Base-by-base conservation (phyloP, 495 filamentous ascomycete genomes). In the Friedmanniomyces simplex region DNA sequence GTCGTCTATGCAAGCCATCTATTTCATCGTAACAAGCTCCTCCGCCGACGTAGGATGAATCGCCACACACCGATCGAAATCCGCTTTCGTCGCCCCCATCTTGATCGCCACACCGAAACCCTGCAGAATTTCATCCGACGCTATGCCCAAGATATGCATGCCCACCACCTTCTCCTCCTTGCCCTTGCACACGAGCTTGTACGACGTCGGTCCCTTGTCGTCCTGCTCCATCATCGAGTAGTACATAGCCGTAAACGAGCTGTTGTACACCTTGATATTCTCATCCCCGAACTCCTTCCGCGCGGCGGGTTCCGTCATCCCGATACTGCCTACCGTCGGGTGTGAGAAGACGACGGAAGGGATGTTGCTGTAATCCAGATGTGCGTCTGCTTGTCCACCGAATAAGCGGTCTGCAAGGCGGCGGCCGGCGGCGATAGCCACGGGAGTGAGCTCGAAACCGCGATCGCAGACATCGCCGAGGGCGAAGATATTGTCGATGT, bases 21-120 rank as follows among this genome's bases (percentile, higher is more conserved):
- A 67, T 37, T 58, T 65, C 65, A 67, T 57, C 20, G 65, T 79
- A 18, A 96, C 90, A 75, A 96, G 67, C 76, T 96, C 90, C 75
- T 96, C 90, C 0, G 89, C 83, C 67, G 82, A 87, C 6, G 89
- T 94, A 25, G 90, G 90, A 71, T 96, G 91, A 60, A 96, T 95
- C 22, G 91, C 88, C 50, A 96, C 87, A 71, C 91, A 96, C 64
- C 74, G 83, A 69, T 98, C 91, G 70, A 98, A 94, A 67, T 96
- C 91, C 63, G 76, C 74, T 83, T 98, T 98, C 37, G 88, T 96
- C 37, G 91, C 91, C 50, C 93, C 91, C 91, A 98, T 96, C 82
- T 95, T 96, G 47, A 98, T 74, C 8, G 91, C 91, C 14, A 96
- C 91, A 48, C 91, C 91, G 72, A 95, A 96, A 21, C 91, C 91